Percentiles rank a stretch among this genome's conserved stretches.
Evolutionary conservation across 495 filamentous ascomycete genomes (phyloP).

Genomic region (Bathelium albidoporum): DNA sequence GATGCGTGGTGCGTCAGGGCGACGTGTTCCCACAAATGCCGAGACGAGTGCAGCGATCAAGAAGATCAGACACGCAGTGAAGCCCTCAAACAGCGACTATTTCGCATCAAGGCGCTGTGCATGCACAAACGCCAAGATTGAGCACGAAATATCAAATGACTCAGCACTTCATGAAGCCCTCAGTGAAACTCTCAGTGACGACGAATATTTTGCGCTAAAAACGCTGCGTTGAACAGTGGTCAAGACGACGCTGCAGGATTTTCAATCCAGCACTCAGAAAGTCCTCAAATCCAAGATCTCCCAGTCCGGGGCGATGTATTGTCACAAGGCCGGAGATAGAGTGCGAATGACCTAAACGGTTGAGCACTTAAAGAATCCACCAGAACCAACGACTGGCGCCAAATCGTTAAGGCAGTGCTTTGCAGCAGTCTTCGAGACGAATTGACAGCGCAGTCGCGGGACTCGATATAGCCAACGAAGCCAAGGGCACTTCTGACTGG

Average conservation of each 20-base stretch:
- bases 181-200: constrained; percentile 12
- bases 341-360: not conserved
- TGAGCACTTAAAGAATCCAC: not conserved
- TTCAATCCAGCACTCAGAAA: not conserved
- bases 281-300: not conserved
- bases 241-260: constrained; percentile 16
- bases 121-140: constrained; percentile 9
- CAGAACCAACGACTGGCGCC: not conserved
- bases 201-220: constrained; percentile 15
- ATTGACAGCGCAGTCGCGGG: not conserved
- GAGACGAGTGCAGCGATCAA: constrained; percentile 13
- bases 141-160: too few species aligned
- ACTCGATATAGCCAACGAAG: too few species aligned
- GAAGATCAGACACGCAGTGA: not conserved
- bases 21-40: constrained; percentile 35
- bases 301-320: not conserved
- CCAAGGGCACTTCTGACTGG: too few species aligned
- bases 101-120: not conserved
- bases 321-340: constrained; percentile 7
- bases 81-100: not conserved
- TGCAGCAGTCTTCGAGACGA: not conserved
- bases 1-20: constrained; percentile 22
- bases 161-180: constrained; percentile 12
- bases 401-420: not conserved
- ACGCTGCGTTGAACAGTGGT: constrained; percentile 26